These are phyloP conservation scores for Chenopodium quinoa DNA, from an alignment of 148 eudicot species.

Conservation along the genomic window DNA sequence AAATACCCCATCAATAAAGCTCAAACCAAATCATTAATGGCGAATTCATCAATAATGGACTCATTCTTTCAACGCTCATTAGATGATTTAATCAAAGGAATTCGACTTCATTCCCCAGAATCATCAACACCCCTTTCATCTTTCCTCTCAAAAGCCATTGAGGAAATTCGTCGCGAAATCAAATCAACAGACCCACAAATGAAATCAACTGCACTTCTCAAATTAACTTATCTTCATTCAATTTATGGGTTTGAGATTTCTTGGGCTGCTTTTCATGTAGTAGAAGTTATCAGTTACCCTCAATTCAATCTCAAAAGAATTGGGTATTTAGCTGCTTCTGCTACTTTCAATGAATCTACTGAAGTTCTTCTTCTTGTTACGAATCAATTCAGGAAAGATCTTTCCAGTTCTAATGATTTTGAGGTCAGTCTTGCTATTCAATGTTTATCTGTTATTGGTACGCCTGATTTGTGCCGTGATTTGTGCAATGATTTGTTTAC, in stretches of 20 bases:
- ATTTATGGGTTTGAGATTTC: slow-evolving; percentile 48
- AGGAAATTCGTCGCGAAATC: slow-evolving; percentile 70
- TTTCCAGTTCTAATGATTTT: slow-evolving; percentile 45
- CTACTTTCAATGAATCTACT: slow-evolving; percentile 49
- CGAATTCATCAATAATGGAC: slow-evolving; percentile 45
- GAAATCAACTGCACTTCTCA: slow-evolving; percentile 73
- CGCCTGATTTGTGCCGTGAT: slow-evolving; percentile 64
- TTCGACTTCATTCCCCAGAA: slow-evolving; percentile 51
- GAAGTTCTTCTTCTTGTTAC: slow-evolving; percentile 73
- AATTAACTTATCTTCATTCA: slow-evolving; percentile 65
- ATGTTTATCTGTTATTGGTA: slow-evolving; percentile 50
- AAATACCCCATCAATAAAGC: too few relatives aligned
- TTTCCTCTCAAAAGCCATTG: slow-evolving; percentile 63
- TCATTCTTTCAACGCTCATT: slow-evolving; percentile 65
- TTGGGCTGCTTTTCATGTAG: slow-evolving; percentile 68
- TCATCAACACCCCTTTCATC: slow-evolving; percentile 31
- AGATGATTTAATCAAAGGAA: slow-evolving; percentile 70
- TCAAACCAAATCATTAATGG: neutral
- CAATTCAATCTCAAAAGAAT: slow-evolving; percentile 51
- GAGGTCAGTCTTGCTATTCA: slow-evolving; percentile 67
- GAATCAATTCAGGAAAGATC: slow-evolving; percentile 80
- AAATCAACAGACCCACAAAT: slow-evolving; percentile 69
- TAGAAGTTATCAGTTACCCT: slow-evolving; percentile 65
- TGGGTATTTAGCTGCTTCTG: slow-evolving; percentile 68
- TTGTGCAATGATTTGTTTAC: slow-evolving; percentile 67